Evolutionary conservation across 2,329 filamentous ascomycete species (phyloP), one percentile per base, ranked within the genome.

Genomic region (Paecilomyces dactylethromorphus): DNA sequence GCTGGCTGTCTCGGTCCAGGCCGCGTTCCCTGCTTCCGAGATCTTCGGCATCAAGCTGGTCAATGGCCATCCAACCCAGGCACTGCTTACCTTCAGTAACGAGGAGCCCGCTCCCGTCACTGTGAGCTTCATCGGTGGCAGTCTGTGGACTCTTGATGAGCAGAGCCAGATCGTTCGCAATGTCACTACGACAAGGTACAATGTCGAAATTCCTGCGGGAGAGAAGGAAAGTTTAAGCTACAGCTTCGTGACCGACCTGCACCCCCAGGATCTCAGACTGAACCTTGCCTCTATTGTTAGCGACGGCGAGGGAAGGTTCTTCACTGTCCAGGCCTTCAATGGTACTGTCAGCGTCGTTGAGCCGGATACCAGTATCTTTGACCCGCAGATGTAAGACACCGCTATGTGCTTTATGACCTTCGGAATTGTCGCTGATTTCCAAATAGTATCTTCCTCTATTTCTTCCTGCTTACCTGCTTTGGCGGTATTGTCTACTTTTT

Each of bases 21-120:
- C 84, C 59, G 79, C 81, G 33, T 88, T 88, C 76, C 85, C 85
- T 31, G 76, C 84, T 64, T 80, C 83, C 59, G 91, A 95, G 80
- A 87, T 96, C 76, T 94, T 97, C 68, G 94, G 93, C 69, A 87
- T 97, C 68, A 96, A 96, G 84, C 87, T 97, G 66, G 85, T 97
- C 81, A 99, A 99, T 74, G 91, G 92, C 70, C 87, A 88, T 65
- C 86, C 91, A 50, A 96, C 92, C 63, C 86, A 90, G 75, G 89
- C 92, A 35, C 78, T 95, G 57, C 79, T 99, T 68, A 87, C 91
- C 69, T 82, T 99, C 73, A 84, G 82, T 74, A 99, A 99, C 81
- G 82, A 90, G 62, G 94, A 99, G 78, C 81, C 84, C 12, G 81
- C 82, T 56, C 84, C 92, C 24, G 84, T 99, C 70, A 84, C 83